Evolutionary conservation across 108 stramenopile genomes (phyloP), one percentile per base, ranked within the genome.

Genomic region (Skeletonema marinoi): DNA sequence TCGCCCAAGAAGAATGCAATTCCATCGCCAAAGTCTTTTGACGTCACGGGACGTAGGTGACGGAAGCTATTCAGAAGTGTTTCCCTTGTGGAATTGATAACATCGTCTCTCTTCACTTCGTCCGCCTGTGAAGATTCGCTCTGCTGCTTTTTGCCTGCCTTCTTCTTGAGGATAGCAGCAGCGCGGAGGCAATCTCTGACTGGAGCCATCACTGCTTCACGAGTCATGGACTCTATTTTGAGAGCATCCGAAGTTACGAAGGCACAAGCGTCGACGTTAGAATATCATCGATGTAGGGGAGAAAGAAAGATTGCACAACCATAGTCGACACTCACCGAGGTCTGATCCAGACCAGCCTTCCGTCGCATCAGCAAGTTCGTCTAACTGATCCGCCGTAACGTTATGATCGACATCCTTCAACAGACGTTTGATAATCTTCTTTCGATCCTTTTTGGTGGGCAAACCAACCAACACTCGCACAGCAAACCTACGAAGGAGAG

Each of bases 181-280:
- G 65, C 62, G 50, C 87, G 84, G 35, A 95, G 84, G 69, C 92
- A 90, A 71, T 93, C 92, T 19, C 94, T 85, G 13, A 95, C 85
- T 5, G 94, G 94, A 38, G 92, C 90, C 94, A 95, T 95, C 42
- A 88, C 89, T 11, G 92, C 90, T 75, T 95, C 94, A 56, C 94
- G 80, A 17, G 88, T 81, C 44, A 95, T 73, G 58, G 83, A 89
- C 74, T 95, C 90, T 54, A 95, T 60, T 16, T 46, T 46, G 44
- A 4, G 13, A 46, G 16, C 16, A 4, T 46, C 29, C 0, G 17
- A 25, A 10, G 25, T 4, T 10, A 25, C 9, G 7, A 56, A 17
- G n/a, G 54, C 25, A 56, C 2, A 56, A 19, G 25, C 54, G 3
- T 25, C 2, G 54, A 29, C 9, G 7, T 56, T 56, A 56, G 54